These are phyloP conservation scores for Fraxinus sp. DNA, from an alignment of 305 asterid species.

Conservation along the genomic window DNA sequence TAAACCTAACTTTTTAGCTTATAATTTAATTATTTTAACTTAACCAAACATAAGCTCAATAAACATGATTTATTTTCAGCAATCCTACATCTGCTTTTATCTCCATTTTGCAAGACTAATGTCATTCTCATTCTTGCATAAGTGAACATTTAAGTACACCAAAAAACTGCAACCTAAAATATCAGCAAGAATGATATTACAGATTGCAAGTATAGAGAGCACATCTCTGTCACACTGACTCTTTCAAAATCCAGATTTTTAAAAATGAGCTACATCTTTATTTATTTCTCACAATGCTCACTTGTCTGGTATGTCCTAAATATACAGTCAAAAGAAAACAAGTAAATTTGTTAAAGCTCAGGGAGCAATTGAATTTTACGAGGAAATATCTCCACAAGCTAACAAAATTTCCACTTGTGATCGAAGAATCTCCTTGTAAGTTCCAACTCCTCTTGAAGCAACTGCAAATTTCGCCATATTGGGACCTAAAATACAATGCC, in stretches of 20 bases:
- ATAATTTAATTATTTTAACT: neutral
- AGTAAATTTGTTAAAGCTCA: no score
- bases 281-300: neutral
- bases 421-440: conserved; percentile 69
- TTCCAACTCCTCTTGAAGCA: conserved; percentile 82
- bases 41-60: neutral
- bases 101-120: neutral
- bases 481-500: conserved; percentile 54
- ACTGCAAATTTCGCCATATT: conserved; percentile 84
- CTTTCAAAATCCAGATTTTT: no score
- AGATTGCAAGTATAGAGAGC: neutral
- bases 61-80: neutral
- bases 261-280: no score
- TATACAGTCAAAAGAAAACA: neutral
- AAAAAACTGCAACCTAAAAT: neutral
- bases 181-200: neutral
- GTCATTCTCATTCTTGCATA: neutral
- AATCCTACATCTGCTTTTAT: neutral
- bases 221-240: neutral
- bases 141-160: neutral
- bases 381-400: no score
- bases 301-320: neutral
- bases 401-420: conserved; percentile 35
- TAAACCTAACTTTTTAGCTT: neutral
- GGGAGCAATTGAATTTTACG: no score